Conservation (phyloP, 345 rosid species). For the Arabis alpina region DNA sequence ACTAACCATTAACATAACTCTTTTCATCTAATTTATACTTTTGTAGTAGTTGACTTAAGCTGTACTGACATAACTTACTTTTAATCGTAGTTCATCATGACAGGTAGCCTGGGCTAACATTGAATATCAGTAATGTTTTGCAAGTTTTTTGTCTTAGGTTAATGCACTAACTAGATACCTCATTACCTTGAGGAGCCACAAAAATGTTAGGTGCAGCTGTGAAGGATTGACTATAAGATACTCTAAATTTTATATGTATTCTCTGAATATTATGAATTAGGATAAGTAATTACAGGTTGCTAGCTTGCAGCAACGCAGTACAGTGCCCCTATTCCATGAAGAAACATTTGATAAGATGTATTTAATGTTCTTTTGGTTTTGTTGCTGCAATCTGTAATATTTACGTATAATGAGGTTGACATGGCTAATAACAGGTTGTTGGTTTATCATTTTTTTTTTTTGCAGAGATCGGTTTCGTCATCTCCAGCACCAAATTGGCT, state of each 20-base stretch:
- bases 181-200: constrained; percentile 27
- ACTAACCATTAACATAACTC: constrained; percentile 99
- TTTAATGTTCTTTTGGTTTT: constrained; percentile 27
- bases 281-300: constrained; percentile 27
- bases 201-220: constrained; percentile 31
- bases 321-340: constrained; percentile 14
- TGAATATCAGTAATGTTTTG: constrained; percentile 12
- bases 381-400: constrained; percentile 27
- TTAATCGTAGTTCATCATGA: constrained; percentile 45
- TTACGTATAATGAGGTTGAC: constrained; percentile 1
- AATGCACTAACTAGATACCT: constrained; percentile 30
- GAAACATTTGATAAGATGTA: constrained; percentile 30
- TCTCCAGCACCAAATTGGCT: constrained; percentile 81
- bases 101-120: constrained; percentile 58
- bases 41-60: constrained; percentile 47
- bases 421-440: constrained; percentile 41
- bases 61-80: constrained; percentile 60
- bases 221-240: constrained; percentile 12
- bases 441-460: constrained; percentile 47
- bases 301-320: constrained; percentile 10
- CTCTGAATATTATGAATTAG: constrained; percentile 30
- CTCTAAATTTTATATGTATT: constrained; percentile 11
- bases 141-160: constrained; percentile 16
- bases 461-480: constrained; percentile 65
- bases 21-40: constrained; percentile 67